Base-by-base conservation (phyloP, 306 rosid species). In the Cucurbita moschata region DNA sequence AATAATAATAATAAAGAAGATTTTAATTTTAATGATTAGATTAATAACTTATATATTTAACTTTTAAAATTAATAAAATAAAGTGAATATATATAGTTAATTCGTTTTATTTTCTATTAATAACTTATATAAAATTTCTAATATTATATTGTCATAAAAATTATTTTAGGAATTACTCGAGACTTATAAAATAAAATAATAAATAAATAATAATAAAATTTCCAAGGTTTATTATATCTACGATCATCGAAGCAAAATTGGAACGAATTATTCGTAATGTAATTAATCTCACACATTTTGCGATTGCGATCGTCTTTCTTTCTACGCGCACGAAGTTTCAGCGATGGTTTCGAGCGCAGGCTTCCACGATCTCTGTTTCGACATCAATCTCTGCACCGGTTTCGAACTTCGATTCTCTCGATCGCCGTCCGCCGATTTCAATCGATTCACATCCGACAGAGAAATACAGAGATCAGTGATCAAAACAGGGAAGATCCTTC, bases 341-440 rank as follows among this genome's bases (percentile, higher is more conserved):
- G 70, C 87, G 77, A 93, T 90, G 74, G 98, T 93, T 69, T 90
- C 97, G 51, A 90, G 81, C 16, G 96, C 88, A 1, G 98, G 97
- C 76, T 77, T 90, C 98, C 98, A 90, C 70, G 98, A 87, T 78
- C 96, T 81, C 75, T 87, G 98, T 76, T 88, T 88, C 50, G 86
- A 80, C 79, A 61, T 87, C 77, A 58, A 83, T 78, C 83, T 85
- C 81, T 84, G 72, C 39, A 77, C 76, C 5, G 81, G 75, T 21
- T 80, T 87, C 12, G 75, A 69, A 15, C 46, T 61, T 39, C 56
- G 82, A 44, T 16, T 72, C 10, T 23, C 56, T 12, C 43, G 38
- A 77, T 39, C 74, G 26, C n/a, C 43, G 64, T 11, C 35, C 14
- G 58, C 39, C 70, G 47, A 30, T 53, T 81, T 84, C n/a, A 78